A percentile compares a stretch with the other conserved stretches of the same genome.
Conservation (phyloP, 176 grass and related monocot genomes). For the Avena sativa region DNA sequence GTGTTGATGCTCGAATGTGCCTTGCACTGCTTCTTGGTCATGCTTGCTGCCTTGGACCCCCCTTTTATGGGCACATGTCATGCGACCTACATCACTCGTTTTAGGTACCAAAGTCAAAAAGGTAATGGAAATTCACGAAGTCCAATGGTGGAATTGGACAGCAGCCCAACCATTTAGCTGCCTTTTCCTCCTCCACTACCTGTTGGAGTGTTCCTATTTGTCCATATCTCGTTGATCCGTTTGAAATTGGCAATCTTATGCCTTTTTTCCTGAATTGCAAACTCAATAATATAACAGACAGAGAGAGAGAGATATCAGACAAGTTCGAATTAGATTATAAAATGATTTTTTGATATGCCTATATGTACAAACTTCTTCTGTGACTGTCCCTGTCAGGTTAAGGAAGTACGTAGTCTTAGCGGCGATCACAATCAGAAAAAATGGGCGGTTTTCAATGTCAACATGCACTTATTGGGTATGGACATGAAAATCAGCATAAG, state of each 20-base stretch:
- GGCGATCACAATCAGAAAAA: neutral
- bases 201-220: constrained; percentile 45
- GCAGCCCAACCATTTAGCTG: constrained; percentile 35
- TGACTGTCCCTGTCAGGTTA: neutral
- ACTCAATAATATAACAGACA: neutral
- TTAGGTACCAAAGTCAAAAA: constrained; percentile 57
- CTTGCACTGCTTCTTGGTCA: constrained; percentile 16
- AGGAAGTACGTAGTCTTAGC: neutral
- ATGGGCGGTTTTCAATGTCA: neutral
- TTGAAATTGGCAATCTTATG: constrained; percentile 29
- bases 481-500: neutral
- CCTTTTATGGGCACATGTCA: constrained; percentile 45
- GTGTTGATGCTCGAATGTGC: constrained; percentile 31
- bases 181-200: constrained; percentile 51
- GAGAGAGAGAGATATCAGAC: neutral
- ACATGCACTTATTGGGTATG: neutral
- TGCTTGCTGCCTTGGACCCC: constrained; percentile 31
- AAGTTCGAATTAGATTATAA: neutral
- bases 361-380: neutral
- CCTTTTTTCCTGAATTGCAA: constrained; percentile 12
- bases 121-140: constrained; percentile 42
- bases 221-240: constrained; percentile 35
- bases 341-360: neutral
- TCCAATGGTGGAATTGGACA: constrained; percentile 51
- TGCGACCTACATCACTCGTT: constrained; percentile 55